Conservation (phyloP, 2,329 filamentous ascomycete genomes). For the Aspergillus pseudoglaucus region DNA sequence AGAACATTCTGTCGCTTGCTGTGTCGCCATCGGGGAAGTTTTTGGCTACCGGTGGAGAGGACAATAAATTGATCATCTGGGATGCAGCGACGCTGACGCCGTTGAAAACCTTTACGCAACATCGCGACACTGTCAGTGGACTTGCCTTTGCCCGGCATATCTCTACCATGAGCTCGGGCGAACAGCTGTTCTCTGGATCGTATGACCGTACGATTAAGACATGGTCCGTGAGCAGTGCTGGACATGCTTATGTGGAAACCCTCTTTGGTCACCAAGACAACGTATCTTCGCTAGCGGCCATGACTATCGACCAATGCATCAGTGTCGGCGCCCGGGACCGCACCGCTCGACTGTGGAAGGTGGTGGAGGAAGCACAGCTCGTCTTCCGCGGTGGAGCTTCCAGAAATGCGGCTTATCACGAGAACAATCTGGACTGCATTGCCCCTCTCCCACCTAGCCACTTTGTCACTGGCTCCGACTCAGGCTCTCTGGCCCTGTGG, state of each 20-base stretch:
- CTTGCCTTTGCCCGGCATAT: slow-evolving; percentile 80
- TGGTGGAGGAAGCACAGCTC: slow-evolving; percentile 88
- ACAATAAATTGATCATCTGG: slow-evolving; percentile 82
- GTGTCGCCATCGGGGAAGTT: slow-evolving; percentile 85
- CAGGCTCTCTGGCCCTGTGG: slow-evolving; percentile 81
- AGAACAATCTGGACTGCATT: slow-evolving; percentile 87
- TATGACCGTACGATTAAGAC: slow-evolving; percentile 92
- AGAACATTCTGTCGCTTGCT: slow-evolving; percentile 73
- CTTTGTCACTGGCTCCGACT: slow-evolving; percentile 94
- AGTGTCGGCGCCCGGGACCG: slow-evolving; percentile 86
- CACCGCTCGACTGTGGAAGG: slow-evolving; percentile 91
- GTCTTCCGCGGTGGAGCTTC: slow-evolving; percentile 76
- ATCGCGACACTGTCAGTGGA: slow-evolving; percentile 79
- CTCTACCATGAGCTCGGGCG: slow-evolving; percentile 47
- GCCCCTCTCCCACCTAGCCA: slow-evolving; percentile 81
- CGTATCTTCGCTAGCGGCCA: slow-evolving; percentile 74
- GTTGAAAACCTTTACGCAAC: slow-evolving; percentile 79
- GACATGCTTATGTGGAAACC: slow-evolving; percentile 89
- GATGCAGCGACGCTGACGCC: slow-evolving; percentile 72
- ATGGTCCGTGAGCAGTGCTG: slow-evolving; percentile 71
- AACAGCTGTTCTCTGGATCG: slow-evolving; percentile 86
- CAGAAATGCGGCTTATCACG: slow-evolving; percentile 48
- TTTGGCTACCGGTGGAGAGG: slow-evolving; percentile 81
- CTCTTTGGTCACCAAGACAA: slow-evolving; percentile 93
- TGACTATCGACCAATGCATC: slow-evolving; percentile 81